These are phyloP conservation scores for Rubus parviflorus DNA, from an alignment of 306 rosid species.

Conservation along the genomic window DNA sequence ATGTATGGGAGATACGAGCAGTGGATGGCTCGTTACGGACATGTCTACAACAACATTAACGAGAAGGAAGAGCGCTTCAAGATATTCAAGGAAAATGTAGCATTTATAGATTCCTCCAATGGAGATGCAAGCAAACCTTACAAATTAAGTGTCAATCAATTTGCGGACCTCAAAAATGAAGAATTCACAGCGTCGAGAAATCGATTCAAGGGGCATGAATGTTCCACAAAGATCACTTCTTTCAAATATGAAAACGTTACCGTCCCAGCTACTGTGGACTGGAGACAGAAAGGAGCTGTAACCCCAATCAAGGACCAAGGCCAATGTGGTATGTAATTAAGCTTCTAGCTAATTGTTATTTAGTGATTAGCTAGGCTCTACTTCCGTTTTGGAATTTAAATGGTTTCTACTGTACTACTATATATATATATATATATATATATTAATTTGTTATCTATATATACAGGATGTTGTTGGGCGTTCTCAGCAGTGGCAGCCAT, in stretches of 20 bases:
- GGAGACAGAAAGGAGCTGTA: slow-evolving; percentile 6
- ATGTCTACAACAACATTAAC: neutral
- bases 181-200: neutral
- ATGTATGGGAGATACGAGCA: neutral
- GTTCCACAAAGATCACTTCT: neutral
- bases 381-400: too few species aligned
- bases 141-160: neutral
- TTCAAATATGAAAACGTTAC: neutral
- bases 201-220: neutral
- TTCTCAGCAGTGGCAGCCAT: neutral
- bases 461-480: neutral
- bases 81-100: neutral
- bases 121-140: neutral
- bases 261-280: neutral
- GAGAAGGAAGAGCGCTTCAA: neutral
- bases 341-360: neutral
- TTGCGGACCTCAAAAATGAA: slow-evolving; percentile 5
- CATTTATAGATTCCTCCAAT: neutral
- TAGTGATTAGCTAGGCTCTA: too few species aligned
- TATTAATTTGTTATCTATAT: too few species aligned
- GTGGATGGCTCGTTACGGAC: neutral
- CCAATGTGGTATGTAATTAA: neutral
- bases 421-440: too few species aligned
- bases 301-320: slow-evolving; percentile 6
- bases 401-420: too few species aligned